Base-by-base conservation (phyloP, 495 filamentous ascomycete genomes). In the Glonium stellatum region DNA sequence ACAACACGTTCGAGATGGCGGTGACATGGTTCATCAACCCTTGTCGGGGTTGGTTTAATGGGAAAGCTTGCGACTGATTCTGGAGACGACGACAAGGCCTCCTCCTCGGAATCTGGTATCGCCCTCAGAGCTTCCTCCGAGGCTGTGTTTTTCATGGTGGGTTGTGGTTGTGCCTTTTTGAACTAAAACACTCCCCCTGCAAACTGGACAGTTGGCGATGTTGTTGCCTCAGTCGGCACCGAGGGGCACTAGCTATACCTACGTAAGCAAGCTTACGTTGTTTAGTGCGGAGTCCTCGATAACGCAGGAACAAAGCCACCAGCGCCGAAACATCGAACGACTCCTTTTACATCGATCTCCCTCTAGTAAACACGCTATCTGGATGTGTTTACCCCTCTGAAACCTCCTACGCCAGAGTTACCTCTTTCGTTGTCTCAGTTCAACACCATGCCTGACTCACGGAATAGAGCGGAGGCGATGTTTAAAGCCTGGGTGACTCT, bases 61-160 rank as follows among this genome's bases (percentile, higher is more conserved):
- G 39, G 25, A 48, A 1, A 21, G 12, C 34, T 48, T 22, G 12
- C 5, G 25, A 44, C 42, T 39, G 31, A 34, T 21, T 35, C 49
- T 4, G 61, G 54, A 48, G 60, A 61, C 13, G 65, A 67, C 10
- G 58, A 23, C 54, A 63, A 18, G 0, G 31, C 21, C 46, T 67
- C 61, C 15, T 64, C 61, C 51, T 67, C 65, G 27, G 65, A 67
- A 54, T 67, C 65, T 25, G 65, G 57, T 46, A 67, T 56, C 53
- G 57, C 57, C 1, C 39, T 55, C 25, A 52, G 46, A 13, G 54
- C 54, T 34, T 58, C 34, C 19, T 31, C 42, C 18, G 58, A 11
- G 23, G n/a, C 41, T 57, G 58, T 64, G 9, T 37, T 37, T 8
- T 22, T 8, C 31, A 37, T 37, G 39, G 4, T 44, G 39, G 13